Conservation (phyloP, 2,329 filamentous ascomycete genomes). For the Periglandula ipomoeae region DNA sequence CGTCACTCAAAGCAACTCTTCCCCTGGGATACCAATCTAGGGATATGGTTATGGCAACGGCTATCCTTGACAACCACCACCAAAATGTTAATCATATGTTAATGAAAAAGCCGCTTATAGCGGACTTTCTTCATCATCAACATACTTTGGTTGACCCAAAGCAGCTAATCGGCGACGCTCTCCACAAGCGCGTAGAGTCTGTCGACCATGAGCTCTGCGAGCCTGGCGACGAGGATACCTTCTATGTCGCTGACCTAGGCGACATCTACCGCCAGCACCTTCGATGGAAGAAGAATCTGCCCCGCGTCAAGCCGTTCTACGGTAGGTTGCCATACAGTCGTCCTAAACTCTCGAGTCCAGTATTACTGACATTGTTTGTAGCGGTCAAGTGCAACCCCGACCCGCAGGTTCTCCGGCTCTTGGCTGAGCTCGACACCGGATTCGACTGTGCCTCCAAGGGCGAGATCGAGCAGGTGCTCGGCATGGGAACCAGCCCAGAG, state of each 20-base stretch:
- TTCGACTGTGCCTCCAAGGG: slow-evolving; percentile 98
- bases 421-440: slow-evolving; percentile 80
- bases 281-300: slow-evolving; percentile 92
- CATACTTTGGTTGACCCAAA: slow-evolving; percentile 47
- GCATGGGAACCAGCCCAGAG: slow-evolving; percentile 71
- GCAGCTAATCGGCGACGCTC: slow-evolving; percentile 74
- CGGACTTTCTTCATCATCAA: slow-evolving; percentile 32
- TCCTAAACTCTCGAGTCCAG: not conserved
- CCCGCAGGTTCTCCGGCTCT: slow-evolving; percentile 75
- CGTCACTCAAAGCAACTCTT: slow-evolving; percentile 1
- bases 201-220: slow-evolving; percentile 85
- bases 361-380: slow-evolving; percentile 24
- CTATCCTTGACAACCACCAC: slow-evolving; percentile 45
- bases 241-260: slow-evolving; percentile 96
- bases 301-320: slow-evolving; percentile 92
- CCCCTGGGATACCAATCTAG: slow-evolving; percentile 9
- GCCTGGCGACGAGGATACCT: slow-evolving; percentile 90
- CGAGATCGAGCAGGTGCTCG: slow-evolving; percentile 88
- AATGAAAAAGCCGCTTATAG: slow-evolving; percentile 34
- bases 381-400: slow-evolving; percentile 99
- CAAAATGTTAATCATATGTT: slow-evolving; percentile 37
- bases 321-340: slow-evolving; percentile 41
- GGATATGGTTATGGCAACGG: slow-evolving; percentile 60
- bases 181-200: slow-evolving; percentile 74
- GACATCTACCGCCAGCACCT: slow-evolving; percentile 98